phyloP scores from a whole-genome alignment of 2,329 filamentous ascomycete genomes.

The Ilyonectria destructans region DNA sequence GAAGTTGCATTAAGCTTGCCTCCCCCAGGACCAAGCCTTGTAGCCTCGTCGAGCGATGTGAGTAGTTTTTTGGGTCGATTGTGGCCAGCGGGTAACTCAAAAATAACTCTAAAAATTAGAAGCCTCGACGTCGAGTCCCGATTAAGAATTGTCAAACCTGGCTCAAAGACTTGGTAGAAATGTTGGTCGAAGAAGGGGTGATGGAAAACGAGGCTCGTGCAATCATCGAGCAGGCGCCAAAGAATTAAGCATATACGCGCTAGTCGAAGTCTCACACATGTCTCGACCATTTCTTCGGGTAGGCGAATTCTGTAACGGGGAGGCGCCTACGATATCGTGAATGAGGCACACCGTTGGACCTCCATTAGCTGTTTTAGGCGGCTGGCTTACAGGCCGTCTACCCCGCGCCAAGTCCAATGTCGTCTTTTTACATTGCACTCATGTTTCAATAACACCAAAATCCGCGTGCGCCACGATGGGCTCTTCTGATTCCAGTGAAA shows the following conservation, averaged over 20 bases:
- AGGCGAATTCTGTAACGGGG: neutral
- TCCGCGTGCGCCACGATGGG: neutral
- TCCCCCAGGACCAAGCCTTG: constrained; percentile 17
- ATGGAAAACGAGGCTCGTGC: constrained; percentile 7
- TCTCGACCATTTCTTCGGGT: neutral
- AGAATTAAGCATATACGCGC: constrained; percentile 1
- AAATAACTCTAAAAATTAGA: neutral
- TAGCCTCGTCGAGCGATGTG: neutral
- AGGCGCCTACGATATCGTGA: neutral
- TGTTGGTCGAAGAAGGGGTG: constrained; percentile 7
- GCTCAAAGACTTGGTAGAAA: constrained; percentile 19
- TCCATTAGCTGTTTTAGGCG: neutral
- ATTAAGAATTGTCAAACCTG: constrained; percentile 30
- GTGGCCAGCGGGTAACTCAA: too few relatives aligned
- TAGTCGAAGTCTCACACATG: neutral
- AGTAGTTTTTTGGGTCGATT: neutral
- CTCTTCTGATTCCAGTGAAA: neutral
- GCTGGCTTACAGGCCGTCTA: neutral
- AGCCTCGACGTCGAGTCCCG: neutral
- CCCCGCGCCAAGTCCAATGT: neutral
- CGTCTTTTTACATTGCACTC: neutral
- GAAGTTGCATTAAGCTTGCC: constrained; percentile 15
- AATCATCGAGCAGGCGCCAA: constrained; percentile 2
- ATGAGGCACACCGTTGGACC: neutral
- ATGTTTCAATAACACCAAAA: neutral